Evolutionary conservation across 768 basidiomycete species (phyloP), one percentile per base, ranked within the genome.

Genomic region (Rhizopogon rudus): DNA sequence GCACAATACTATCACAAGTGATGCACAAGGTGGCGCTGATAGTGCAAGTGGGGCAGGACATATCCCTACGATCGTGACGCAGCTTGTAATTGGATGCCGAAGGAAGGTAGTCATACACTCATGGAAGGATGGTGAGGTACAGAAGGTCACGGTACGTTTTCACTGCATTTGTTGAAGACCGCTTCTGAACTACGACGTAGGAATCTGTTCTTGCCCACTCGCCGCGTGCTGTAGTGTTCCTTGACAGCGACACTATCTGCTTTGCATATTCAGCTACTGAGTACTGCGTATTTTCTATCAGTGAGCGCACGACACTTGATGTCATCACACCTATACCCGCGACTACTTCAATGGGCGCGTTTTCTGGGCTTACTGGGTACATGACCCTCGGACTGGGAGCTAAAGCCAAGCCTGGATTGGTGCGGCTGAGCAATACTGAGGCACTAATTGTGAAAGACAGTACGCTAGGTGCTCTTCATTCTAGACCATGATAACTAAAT

Each of bases 161-260:
- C 44, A 20, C 14, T 37, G 14, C 53, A 46, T 20, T 39, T 50
- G 22, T 49, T 2, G 5, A n/a, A 6, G 37, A 44, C 20, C n/a
- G 29, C 13, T 39, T 52, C 10, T 53, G 48, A 54, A 17, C n/a
- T 20, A 35, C n/a, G 20, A 14, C 56, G 10, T 40, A 95, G 90
- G 96, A 98, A 80, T 74, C 84, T 3, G 63, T 76, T 0, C 76
- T 98, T 3, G 90, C 95, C 12, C 96, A 98, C 67, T 93, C 94
- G 8, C 87, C 97, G n/a, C 82, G 97, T 40, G 77, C 81, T 0
- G 85, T 97, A 49, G 76, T 85, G 2, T 95, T 98, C 66, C 70
- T 92, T 49, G 75, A 83, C 57, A 63, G 79, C 5, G 77, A 83
- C 25, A 75, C 75, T 1, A 75, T 81, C 8, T 87, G 88, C 60